A percentile compares a stretch with the other conserved stretches of the same genome.
Conservation (phyloP, 192 early-diverging fungal species). For the Allomyces javanicus region DNA sequence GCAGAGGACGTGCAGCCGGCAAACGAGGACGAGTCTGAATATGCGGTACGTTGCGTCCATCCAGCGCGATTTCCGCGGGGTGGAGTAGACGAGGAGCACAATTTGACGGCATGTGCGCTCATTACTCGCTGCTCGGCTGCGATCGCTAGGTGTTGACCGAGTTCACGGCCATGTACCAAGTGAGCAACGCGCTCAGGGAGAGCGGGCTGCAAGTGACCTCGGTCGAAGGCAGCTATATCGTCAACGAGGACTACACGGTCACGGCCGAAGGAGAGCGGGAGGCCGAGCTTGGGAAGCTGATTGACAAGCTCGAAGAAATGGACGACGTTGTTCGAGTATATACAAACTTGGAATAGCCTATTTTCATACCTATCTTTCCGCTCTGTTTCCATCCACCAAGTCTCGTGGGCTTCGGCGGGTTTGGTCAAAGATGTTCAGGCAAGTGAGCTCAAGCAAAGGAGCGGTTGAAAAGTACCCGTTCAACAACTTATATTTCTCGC, state of each 20-base stretch:
- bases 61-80: constrained; percentile 3
- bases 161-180: constrained; percentile 21
- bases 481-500: no score
- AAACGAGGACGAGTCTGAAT: constrained; percentile 22
- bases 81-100: neutral
- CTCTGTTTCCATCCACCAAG: no score
- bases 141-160: constrained; percentile 22
- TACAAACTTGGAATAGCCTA: no score
- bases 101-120: neutral
- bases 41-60: no score
- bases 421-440: no score
- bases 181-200: constrained; percentile 21
- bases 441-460: no score
- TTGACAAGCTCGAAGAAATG: constrained; percentile 33
- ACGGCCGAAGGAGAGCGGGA: constrained; percentile 20
- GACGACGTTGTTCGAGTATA: constrained; percentile 41
- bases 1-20: constrained; percentile 38
- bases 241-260: constrained; percentile 13
- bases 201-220: constrained; percentile 31
- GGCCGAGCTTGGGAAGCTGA: constrained; percentile 22
- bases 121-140: neutral
- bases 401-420: no score
- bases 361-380: no score
- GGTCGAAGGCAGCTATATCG: constrained; percentile 34
- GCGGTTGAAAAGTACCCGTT: no score